Base-by-base conservation (phyloP, 2,329 filamentous ascomycete genomes). In the Penicillium sp. region DNA sequence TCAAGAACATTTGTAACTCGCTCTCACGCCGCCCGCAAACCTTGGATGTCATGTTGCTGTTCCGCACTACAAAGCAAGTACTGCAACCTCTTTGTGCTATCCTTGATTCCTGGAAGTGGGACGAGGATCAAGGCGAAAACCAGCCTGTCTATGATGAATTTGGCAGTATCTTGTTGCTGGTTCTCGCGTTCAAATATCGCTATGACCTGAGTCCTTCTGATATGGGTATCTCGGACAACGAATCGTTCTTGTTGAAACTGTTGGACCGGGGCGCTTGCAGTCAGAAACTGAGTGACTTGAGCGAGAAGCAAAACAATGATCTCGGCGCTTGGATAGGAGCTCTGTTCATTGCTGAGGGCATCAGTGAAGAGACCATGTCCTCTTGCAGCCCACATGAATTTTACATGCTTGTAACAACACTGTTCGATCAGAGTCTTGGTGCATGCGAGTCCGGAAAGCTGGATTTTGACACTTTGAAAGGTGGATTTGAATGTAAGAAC, bases 101-200 rank as follows among this genome's bases (percentile, higher is more conserved):
- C 44, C 69, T 88, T 15, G 84, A 87, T 62, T 78, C 81, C n/a
- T 88, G 85, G 85, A 79, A 79, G 41, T 86, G 85, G 72, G 84
- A 87, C 53, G 84, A 84, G 60, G 84, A 87, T 54, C 84, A 87
- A 71, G 81, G 79, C 45, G 85, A 88, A 63, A 84, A 83, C 52
- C 85, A 87, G 63, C 84, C 84, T 0, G 79, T 86, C 3, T 88
- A 87, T 60, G 85, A 88, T 62, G 85, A 88, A 61, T 88, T 87
- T 58, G 83, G 84, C 2, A 82, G 83, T 15, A 80, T 87, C 23
- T 72, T 88, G 13, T 75, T 87, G 2, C 75, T 87, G 39, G 76
- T 86, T 5, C 73, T 86, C 40, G 80, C 82, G 0, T 81, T 84
- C 56, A 79, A 83, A 31, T 78, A 84, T 65, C 83, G 85, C 44